Evolutionary conservation across 2,329 filamentous ascomycete genomes (phyloP), one percentile per base, ranked within the genome.

Genomic region (Neofusicoccum laricinum): DNA sequence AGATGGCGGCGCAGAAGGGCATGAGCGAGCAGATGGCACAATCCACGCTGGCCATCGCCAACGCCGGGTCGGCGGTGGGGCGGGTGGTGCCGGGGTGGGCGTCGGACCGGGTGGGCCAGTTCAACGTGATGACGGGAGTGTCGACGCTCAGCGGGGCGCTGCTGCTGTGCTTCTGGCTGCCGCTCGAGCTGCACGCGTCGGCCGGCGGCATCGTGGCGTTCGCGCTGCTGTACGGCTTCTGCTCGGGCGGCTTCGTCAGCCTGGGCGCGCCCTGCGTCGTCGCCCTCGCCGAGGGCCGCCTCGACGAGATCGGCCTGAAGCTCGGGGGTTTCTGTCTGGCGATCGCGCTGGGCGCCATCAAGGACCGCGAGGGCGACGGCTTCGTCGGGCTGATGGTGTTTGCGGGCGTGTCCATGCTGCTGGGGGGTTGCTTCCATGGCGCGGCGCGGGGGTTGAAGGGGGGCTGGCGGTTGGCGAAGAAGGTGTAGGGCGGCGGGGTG

Each of bases 1-100:
- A 84, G 0, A 90, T 88, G 69, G 87, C 86, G 2, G 58, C 38
- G 34, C 72, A 79, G 0, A 76, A 78, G 0, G 84, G 90, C 66
- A 80, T 84, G 1, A 75, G 77, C 66, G 69, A 79, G 2, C 79
- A 82, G 0, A 73, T 90, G 1, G 85, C 86, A 10, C 70, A 69
- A 55, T 74, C 75, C 61, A 70, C 79, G 21, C 73, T 80, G n/a
- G 69, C 76, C 1, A 75, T 79, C 30, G 66, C 78, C 38, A 81
- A 80, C 46, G 78, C 72, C 5, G 76, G 75, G 1, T 79, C 76
- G 1, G 74, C 76, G 48, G 67, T 80, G 7, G 78, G 79, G 12
- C 73, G 78, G 2, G 70, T 79, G 8, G 62, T 80, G 3, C 80
- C 81, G 0, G 81, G 81, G 48, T 70, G 75, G 61, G 64, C 81